These are phyloP conservation scores for Aspergillus steynii DNA, from an alignment of 495 filamentous ascomycete genomes.

Conservation along the genomic window DNA sequence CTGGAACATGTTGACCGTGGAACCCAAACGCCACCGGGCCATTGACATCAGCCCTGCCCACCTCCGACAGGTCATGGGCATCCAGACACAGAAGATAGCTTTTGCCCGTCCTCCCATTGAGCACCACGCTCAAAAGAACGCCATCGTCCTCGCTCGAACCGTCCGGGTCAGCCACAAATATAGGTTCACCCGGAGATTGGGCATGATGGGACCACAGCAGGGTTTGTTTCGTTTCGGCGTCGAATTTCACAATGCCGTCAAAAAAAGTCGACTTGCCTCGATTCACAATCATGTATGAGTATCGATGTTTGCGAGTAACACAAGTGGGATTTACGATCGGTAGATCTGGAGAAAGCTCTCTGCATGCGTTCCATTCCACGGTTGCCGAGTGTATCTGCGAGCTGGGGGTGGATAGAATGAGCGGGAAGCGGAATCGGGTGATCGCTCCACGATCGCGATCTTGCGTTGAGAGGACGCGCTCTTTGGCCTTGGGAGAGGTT, in stretches of 20 bases:
- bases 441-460: slow-evolving; percentile 36
- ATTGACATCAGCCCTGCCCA: slow-evolving; percentile 64
- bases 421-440: slow-evolving; percentile 50
- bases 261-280: slow-evolving; percentile 60
- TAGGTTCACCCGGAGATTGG: slow-evolving; percentile 72
- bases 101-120: slow-evolving; percentile 60
- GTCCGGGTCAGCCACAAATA: slow-evolving; percentile 60
- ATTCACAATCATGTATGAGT: slow-evolving; percentile 60
- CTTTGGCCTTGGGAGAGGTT: slow-evolving; percentile 30
- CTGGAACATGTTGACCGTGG: slow-evolving; percentile 63
- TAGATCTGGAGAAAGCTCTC: slow-evolving; percentile 53
- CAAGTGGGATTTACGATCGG: slow-evolving; percentile 66
- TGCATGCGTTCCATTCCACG: slow-evolving; percentile 35
- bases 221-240: slow-evolving; percentile 52
- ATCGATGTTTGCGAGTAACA: slow-evolving; percentile 57
- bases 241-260: slow-evolving; percentile 69
- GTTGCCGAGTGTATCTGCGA: slow-evolving; percentile 20
- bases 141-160: slow-evolving; percentile 61
- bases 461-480: slow-evolving; percentile 25
- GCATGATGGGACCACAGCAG: slow-evolving; percentile 57
- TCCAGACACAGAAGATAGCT: slow-evolving; percentile 74
- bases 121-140: slow-evolving; percentile 67
- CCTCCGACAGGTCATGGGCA: slow-evolving; percentile 63
- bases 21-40: slow-evolving; percentile 68
- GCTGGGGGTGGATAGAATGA: slow-evolving; percentile 25